Percentiles rank a stretch among this genome's conserved stretches.
Conservation (phyloP, 2,329 filamentous ascomycete genomes). For the Fusarium equiseti region DNA sequence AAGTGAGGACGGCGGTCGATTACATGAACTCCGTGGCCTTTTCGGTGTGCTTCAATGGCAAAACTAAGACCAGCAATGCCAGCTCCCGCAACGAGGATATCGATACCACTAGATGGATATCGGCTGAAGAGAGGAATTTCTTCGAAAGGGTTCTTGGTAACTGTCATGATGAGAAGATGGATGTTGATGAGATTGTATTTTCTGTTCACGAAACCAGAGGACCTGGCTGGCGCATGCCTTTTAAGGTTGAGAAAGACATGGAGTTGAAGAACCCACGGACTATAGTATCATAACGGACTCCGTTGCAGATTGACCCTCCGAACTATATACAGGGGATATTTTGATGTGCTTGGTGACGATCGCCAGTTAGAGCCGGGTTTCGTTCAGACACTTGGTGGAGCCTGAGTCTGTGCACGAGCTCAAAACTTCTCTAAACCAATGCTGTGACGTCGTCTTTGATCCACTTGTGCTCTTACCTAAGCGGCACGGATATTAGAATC, state of each 20-base stretch:
- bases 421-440: not conserved
- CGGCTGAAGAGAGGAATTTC: not conserved
- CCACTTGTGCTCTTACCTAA: not conserved
- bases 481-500: not conserved
- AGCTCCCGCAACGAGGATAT: not conserved
- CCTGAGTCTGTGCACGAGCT: not conserved
- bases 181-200: not conserved
- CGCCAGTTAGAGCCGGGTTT: not conserved
- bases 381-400: too few relatives aligned
- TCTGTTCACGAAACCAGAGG: not conserved
- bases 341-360: not conserved
- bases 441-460: not conserved
- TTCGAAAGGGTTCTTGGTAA: not conserved
- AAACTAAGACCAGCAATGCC: slow-evolving; percentile 11
- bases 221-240: not conserved
- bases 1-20: not conserved
- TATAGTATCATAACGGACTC: not conserved
- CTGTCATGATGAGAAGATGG: not conserved
- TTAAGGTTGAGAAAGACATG: not conserved
- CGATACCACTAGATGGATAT: not conserved
- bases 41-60: slow-evolving; percentile 26
- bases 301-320: not conserved
- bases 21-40: slow-evolving; percentile 7
- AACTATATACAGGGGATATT: not conserved
- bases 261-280: not conserved